Conservation (phyloP, 1,284 basidiomycete genomes). For the Leccinum idahoense region DNA sequence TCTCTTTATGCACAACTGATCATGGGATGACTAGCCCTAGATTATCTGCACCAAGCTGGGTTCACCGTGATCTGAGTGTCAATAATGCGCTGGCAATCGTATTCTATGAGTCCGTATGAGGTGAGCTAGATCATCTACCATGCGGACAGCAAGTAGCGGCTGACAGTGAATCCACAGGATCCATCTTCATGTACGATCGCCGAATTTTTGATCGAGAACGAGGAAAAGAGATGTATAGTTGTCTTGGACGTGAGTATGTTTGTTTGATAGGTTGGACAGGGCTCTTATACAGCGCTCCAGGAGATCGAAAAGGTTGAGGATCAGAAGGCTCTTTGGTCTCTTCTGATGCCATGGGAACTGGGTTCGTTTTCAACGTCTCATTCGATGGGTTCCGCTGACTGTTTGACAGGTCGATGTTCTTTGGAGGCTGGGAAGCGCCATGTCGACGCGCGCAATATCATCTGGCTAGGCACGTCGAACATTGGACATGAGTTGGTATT, state of each 20-base stretch:
- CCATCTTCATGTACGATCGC: slow-evolving; percentile 61
- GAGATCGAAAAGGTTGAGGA: slow-evolving; percentile 79
- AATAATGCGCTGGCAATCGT: slow-evolving; percentile 52
- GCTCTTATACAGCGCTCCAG: slow-evolving; percentile 33
- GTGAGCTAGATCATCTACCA: slow-evolving; percentile 32
- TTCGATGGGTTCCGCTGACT: slow-evolving; percentile 9
- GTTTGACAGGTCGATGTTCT: slow-evolving; percentile 54
- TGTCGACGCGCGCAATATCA: slow-evolving; percentile 70
- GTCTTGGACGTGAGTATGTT: slow-evolving; percentile 65
- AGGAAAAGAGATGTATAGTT: slow-evolving; percentile 76
- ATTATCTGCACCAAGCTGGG: too few species aligned
- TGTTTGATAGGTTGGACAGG: background rate
- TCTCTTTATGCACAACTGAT: too few species aligned
- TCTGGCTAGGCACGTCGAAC: slow-evolving; percentile 81
- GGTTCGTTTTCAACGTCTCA: slow-evolving; percentile 35
- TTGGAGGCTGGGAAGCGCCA: slow-evolving; percentile 65
- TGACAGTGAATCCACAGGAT: slow-evolving; percentile 37
- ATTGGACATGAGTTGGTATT: slow-evolving; percentile 70
- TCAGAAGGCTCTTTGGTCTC: slow-evolving; percentile 64
- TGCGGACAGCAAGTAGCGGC: background rate
- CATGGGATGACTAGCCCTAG: too few species aligned
- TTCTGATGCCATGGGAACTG: slow-evolving; percentile 80
- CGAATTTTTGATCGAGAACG: slow-evolving; percentile 71
- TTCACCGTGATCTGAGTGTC: too few species aligned
- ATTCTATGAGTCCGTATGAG: slow-evolving; percentile 72